Conservation (phyloP, 1,284 basidiomycete genomes). For the Fomes fomentarius region DNA sequence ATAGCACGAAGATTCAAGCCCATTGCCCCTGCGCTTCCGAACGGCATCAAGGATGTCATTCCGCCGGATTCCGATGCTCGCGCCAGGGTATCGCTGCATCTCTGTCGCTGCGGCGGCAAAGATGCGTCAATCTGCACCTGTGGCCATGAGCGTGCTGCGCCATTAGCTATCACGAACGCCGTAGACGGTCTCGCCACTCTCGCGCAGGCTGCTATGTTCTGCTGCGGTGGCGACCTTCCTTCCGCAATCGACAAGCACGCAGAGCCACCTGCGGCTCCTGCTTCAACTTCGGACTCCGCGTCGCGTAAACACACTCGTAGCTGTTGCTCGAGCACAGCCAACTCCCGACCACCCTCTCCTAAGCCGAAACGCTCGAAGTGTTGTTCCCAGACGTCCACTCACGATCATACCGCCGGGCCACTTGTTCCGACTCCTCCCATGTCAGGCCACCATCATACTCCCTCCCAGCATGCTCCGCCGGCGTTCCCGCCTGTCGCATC, state of each 20-base stretch:
- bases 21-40: constrained; percentile 34
- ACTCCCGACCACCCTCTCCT: constrained; percentile 20
- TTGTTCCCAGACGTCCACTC: neutral
- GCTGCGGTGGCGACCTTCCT: constrained; percentile 29
- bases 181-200: constrained; percentile 46
- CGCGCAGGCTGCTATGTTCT: constrained; percentile 53
- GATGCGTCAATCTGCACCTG: constrained; percentile 61
- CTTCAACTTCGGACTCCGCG: neutral
- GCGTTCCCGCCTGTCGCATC: constrained; percentile 61
- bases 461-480: constrained; percentile 23
- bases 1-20: constrained; percentile 30
- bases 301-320: constrained; percentile 16
- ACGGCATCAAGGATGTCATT: constrained; percentile 30
- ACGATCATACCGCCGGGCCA: neutral
- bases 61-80: constrained; percentile 31
- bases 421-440: neutral
- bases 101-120: constrained; percentile 56
- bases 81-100: constrained; percentile 43
- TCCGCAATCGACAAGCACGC: neutral
- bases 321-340: constrained; percentile 17
- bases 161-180: neutral
- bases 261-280: neutral
- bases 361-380: constrained; percentile 18
- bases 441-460: neutral
- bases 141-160: constrained; percentile 13